Conservation (phyloP, 1,284 basidiomycete species). For the Heterobasidion annosum region DNA sequence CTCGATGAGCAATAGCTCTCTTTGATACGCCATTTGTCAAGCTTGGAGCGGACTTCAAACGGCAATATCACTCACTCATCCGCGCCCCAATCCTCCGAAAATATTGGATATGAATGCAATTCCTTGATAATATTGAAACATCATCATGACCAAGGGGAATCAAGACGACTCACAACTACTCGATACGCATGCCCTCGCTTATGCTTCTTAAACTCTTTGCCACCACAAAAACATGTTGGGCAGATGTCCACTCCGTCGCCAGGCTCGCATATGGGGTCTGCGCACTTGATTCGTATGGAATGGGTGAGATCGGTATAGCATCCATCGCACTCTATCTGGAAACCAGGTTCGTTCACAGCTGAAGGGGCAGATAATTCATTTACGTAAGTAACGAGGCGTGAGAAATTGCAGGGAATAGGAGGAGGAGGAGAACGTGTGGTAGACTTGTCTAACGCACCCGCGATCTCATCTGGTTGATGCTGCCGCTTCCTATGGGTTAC, state of each 20-base stretch:
- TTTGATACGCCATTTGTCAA: constrained; percentile 18
- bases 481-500: constrained; percentile 69
- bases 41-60: background rate
- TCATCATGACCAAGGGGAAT: background rate
- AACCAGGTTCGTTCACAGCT: constrained; percentile 72
- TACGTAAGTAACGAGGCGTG: constrained; percentile 29
- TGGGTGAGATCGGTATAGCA: constrained; percentile 75
- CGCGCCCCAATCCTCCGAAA: constrained; percentile 93
- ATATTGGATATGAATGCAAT: constrained; percentile 94
- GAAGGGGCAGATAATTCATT: constrained; percentile 12
- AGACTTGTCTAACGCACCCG: constrained; percentile 39
- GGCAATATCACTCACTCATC: constrained; percentile 65
- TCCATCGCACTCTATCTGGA: constrained; percentile 69
- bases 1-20: constrained; percentile 87
- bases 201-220: constrained; percentile 84
- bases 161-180: constrained; percentile 61
- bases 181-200: constrained; percentile 89
- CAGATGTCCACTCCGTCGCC: constrained; percentile 84
- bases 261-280: constrained; percentile 65
- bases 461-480: constrained; percentile 65
- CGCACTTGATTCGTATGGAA: constrained; percentile 89
- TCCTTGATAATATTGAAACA: constrained; percentile 44
- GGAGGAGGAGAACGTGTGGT: constrained; percentile 17
- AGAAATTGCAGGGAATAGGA: constrained; percentile 22
- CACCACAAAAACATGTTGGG: constrained; percentile 85